A percentile compares a stretch with the other conserved stretches of the same genome.
phyloP scores from a whole-genome alignment of 108 stramenopile genomes.

The Cylindrotheca closterium region DNA sequence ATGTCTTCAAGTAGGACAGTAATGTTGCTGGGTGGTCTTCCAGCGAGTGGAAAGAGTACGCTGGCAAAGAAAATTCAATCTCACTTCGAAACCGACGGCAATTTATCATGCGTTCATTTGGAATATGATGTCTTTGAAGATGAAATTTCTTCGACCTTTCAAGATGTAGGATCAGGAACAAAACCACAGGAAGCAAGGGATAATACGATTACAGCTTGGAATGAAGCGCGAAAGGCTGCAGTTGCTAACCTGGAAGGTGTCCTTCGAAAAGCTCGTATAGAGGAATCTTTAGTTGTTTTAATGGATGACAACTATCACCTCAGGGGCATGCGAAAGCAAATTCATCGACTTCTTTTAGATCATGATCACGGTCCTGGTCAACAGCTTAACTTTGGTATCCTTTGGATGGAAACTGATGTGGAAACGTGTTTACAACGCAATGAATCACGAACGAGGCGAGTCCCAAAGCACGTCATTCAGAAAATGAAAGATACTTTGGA shows the following conservation, averaged over 20 bases:
- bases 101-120: constrained; percentile 33
- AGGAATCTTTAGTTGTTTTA: constrained; percentile 39
- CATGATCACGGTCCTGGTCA: neutral
- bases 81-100: constrained; percentile 7
- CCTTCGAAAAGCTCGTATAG: constrained; percentile 22
- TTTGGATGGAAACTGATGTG: constrained; percentile 52
- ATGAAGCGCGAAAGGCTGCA: constrained; percentile 49
- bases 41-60: constrained; percentile 68
- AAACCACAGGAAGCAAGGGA: too few species aligned
- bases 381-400: constrained; percentile 47
- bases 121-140: constrained; percentile 62
- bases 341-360: constrained; percentile 43
- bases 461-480: constrained; percentile 50
- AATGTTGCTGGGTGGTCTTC: constrained; percentile 50
- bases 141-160: constrained; percentile 11
- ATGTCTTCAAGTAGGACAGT: too few species aligned
- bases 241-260: constrained; percentile 38
- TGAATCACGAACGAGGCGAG: constrained; percentile 34
- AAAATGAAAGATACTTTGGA: constrained; percentile 58
- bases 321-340: constrained; percentile 75
- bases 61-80: constrained; percentile 29
- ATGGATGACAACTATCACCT: constrained; percentile 86
- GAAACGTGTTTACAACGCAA: constrained; percentile 61
- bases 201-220: constrained; percentile 72
- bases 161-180: constrained; percentile 10